phyloP scores from a whole-genome alignment of 352 stramenopile genomes.

The Phytopythium litorale region DNA sequence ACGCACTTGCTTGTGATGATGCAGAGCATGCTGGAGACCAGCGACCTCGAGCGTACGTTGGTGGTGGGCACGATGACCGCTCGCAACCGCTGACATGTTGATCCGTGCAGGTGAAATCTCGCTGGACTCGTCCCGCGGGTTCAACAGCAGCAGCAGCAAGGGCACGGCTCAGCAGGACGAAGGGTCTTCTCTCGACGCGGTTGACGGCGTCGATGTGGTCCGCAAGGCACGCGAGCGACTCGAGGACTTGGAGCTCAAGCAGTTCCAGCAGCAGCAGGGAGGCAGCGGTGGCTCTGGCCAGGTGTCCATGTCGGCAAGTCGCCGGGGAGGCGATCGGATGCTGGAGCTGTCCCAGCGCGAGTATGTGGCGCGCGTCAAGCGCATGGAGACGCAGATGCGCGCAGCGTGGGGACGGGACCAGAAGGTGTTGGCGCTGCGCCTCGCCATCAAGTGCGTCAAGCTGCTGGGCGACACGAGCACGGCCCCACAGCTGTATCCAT shows the following conservation, averaged over 20 bases:
- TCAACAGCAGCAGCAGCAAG: slow-evolving; percentile 5
- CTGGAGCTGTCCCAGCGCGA: slow-evolving; percentile 83
- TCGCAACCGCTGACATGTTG: neutral
- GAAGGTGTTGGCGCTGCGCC: slow-evolving; percentile 85
- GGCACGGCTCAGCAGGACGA: slow-evolving; percentile 26
- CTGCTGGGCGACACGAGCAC: slow-evolving; percentile 75
- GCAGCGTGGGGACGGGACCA: slow-evolving; percentile 80
- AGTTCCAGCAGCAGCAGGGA: slow-evolving; percentile 7
- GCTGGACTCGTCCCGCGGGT: neutral
- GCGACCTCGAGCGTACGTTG: slow-evolving; percentile 52
- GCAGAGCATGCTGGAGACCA: slow-evolving; percentile 70
- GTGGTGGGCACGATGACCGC: neutral
- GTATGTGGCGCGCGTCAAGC: slow-evolving; percentile 74
- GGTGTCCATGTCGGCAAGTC: neutral
- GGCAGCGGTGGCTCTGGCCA: neutral
- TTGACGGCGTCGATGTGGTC: slow-evolving; percentile 38
- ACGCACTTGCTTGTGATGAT: neutral
- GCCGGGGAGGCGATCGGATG: slow-evolving; percentile 24
- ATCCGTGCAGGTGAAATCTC: neutral
- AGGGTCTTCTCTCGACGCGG: slow-evolving; percentile 10
- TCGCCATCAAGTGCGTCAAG: slow-evolving; percentile 91
- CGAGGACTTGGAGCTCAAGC: slow-evolving; percentile 49
- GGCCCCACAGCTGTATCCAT: slow-evolving; percentile 84
- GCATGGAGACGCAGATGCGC: slow-evolving; percentile 68
- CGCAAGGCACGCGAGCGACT: slow-evolving; percentile 68